Percentiles rank a stretch among this genome's conserved stretches.
Conservation (phyloP, 192 early-diverging fungal genomes). For the Coemansia sp. region DNA sequence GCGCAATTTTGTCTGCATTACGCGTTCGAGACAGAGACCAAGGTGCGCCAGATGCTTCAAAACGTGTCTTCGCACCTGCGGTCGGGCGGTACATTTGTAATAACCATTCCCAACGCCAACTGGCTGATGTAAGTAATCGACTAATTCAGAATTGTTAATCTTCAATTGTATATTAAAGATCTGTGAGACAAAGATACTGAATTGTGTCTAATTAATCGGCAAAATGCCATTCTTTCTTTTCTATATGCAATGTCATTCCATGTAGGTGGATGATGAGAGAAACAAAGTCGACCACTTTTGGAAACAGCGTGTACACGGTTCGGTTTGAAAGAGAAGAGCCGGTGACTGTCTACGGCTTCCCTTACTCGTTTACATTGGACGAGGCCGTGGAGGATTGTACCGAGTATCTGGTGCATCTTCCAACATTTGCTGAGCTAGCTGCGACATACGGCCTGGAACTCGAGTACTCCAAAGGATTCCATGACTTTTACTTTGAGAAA, state of each 20-base stretch:
- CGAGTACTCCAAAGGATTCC: conserved; percentile 74
- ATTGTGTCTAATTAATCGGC: no score
- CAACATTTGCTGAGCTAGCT: conserved; percentile 78
- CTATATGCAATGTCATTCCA: background rate
- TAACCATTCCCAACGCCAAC: conserved; percentile 91
- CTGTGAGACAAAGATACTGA: no score
- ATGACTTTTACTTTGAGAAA: conserved; percentile 74
- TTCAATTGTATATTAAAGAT: no score
- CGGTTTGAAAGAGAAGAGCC: conserved; percentile 71
- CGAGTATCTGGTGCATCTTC: conserved; percentile 89
- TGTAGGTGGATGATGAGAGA: conserved; percentile 57
- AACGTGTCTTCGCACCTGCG: conserved; percentile 73
- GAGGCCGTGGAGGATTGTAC: conserved; percentile 97
- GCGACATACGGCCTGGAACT: conserved; percentile 78
- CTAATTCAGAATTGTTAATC: no score
- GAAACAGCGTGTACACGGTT: conserved; percentile 88
- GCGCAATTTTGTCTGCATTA: conserved; percentile 98
- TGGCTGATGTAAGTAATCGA: conserved; percentile 70
- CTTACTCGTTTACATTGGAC: conserved; percentile 87
- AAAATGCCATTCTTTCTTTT: no score
- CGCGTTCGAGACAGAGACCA: conserved; percentile 82
- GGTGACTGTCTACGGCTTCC: conserved; percentile 72
- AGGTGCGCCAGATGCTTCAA: conserved; percentile 75
- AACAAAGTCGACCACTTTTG: conserved; percentile 62
- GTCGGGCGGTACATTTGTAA: conserved; percentile 80